Evolutionary conservation across 768 basidiomycete species (phyloP).

Genomic region (Tricholoma flavovirens): DNA sequence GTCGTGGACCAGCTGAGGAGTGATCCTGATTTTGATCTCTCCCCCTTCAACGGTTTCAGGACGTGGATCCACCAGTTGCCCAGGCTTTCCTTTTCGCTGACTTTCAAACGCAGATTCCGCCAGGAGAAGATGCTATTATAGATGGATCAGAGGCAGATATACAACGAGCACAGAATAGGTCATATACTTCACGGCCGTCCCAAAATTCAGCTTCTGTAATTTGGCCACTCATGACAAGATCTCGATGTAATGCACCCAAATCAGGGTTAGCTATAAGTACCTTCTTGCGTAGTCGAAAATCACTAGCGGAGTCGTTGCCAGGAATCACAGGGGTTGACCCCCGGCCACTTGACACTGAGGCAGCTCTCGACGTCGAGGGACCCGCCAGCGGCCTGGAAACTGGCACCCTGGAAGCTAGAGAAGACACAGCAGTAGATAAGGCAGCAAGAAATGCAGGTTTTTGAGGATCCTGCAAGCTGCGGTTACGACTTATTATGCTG

Average conservation of each 20-base stretch:
- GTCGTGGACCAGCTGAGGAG: conserved; percentile 87
- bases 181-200: conserved; percentile 85
- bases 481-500: conserved; percentile 70
- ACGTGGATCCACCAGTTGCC: conserved; percentile 82
- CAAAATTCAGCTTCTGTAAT: conserved; percentile 95
- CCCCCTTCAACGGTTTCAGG: conserved; percentile 80
- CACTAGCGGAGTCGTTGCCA: conserved; percentile 54
- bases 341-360: conserved; percentile 52
- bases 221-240: conserved; percentile 79
- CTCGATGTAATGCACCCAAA: conserved; percentile 75
- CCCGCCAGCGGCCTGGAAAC: conserved; percentile 27
- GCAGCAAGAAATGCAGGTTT: conserved; percentile 24
- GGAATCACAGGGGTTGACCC: conserved; percentile 50
- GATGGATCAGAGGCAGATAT: conserved; percentile 12
- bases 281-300: conserved; percentile 71
- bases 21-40: conserved; percentile 85
- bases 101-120: conserved; percentile 69
- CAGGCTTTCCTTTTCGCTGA: conserved; percentile 77
- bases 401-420: conserved; percentile 23
- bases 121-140: conserved; percentile 61
- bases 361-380: conserved; percentile 51
- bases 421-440: conserved; percentile 9
- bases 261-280: conserved; percentile 77
- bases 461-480: conserved; percentile 32
- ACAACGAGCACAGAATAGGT: conserved; percentile 8